Evolutionary conservation across 345 rosid genomes (phyloP), one percentile per base, ranked within the genome.

Genomic region (Gossypium mustelinum): DNA sequence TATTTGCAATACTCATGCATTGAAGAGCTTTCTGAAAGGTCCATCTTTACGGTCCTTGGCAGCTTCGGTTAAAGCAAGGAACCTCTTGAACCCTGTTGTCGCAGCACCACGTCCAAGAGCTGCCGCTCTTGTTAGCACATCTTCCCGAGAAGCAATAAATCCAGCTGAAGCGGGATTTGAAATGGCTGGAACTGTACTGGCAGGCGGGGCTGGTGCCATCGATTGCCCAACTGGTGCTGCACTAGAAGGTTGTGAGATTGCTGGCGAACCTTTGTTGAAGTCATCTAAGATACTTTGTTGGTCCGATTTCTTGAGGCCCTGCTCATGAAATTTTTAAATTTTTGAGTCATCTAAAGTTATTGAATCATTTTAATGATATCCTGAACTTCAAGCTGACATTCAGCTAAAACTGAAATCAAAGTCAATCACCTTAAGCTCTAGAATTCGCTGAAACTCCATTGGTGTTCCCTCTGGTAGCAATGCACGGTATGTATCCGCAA

Each of bases 81-180:
- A 95, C 88, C 97, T 87, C 86, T 93, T 95, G 86, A 93, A 93
- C 58, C 99, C 99, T 11, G 99, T 93, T 13, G 89, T 93, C 54
- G 99, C 99, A 10, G 99, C 99, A 45, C 99, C 99, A 44, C 98
- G 88, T 24, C 99, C 98, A 9, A 95, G 98, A 2, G 98, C 98
- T 11, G 98, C 98, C 13, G 99, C 99, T 82, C 99, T 84, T 13
- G 97, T 87, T 44, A 95, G 87, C 73, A 95, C 99, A 64, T 91
- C 99, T 82, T 93, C 98, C 24, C 98, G 82, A 14, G 97, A 91
- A 51, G 99, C 90, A 45, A 88, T 86, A 66, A 93, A 85, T 55
- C 98, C 92, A 11, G 82, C 81, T 0, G 98, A 69, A 39, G 90
- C 73, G 4, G 88, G 71, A 69, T 79, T 87, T 25, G 83, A 67